Base-by-base conservation (phyloP, 2,329 filamentous ascomycete species). In the Penicillium sp. region DNA sequence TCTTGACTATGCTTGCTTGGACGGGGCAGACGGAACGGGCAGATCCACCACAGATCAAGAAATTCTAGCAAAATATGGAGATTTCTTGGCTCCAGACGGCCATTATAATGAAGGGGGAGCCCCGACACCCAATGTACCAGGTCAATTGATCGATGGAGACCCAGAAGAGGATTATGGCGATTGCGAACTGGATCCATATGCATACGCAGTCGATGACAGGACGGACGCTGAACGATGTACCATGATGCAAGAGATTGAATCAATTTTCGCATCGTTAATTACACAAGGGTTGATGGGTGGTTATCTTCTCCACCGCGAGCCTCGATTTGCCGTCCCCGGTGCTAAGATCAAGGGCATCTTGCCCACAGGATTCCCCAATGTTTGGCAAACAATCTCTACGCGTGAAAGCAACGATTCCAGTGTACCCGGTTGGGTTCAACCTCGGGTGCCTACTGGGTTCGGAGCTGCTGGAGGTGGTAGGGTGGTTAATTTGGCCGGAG, bases 221-320 rank as follows among this genome's bases (percentile, higher is more conserved):
- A 32, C 35, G 18, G 55, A 65, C 14, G 55, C 65, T 16, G 59
- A 58, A 30, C 55, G 50, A 49, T 74, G 58, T 77, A 86, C 32
- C 79, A 83, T 75, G 46, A 70, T 75, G 66, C 65, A 62, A 13
- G 87, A 90, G 61, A 79, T 95, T n/a, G 91, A 96, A 73, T 85
- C 85, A 41, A 85, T 90, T 45, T 81, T 95, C 11, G 84, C 89
- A 0, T 87, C 86, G 10, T 81, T 97, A 11, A 83, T 95, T 18
- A 84, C 88, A 46, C 90, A 96, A 71, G 90, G 89, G 0, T 77
- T 96, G 23, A 79, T 97, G 68, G 85, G 87, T 61, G 93, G 92
- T 1, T 97, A 92, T 67, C 82, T 97, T 27, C 89, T 89, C 14
- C 90, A 95, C 65, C 82, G 82, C 26, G 85, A 86, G 66, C 82